A percentile compares a stretch with the other conserved stretches of the same genome.
phyloP scores from a whole-genome alignment of 176 grass and related monocot species.

The Carex littledalei region DNA sequence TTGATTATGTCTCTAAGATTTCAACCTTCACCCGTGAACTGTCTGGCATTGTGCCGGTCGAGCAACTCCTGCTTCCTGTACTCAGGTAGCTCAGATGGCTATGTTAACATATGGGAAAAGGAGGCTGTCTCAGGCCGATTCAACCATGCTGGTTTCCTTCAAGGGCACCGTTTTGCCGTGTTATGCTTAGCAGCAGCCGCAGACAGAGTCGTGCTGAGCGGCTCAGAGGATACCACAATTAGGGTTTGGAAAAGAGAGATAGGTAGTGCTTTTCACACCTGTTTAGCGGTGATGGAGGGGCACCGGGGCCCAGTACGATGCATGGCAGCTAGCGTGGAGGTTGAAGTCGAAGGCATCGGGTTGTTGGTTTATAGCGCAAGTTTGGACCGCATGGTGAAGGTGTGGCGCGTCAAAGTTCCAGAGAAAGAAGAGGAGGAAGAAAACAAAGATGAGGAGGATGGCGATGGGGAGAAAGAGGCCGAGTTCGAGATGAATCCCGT shows the following conservation, averaged over 20 bases:
- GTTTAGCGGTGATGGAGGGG: constrained; percentile 78
- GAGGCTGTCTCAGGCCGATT: constrained; percentile 54
- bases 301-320: constrained; percentile 71
- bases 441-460: constrained; percentile 4
- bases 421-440: constrained; percentile 27
- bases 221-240: constrained; percentile 86
- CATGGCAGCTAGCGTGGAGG: constrained; percentile 57
- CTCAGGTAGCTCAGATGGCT: constrained; percentile 68
- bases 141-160: constrained; percentile 53
- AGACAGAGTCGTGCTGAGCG: constrained; percentile 55
- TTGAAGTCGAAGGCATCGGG: constrained; percentile 52
- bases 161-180: constrained; percentile 68
- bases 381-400: constrained; percentile 80
- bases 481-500: constrained; percentile 25
- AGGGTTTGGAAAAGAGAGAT: constrained; percentile 65
- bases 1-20: constrained; percentile 62
- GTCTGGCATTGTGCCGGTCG: constrained; percentile 31
- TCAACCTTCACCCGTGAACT: constrained; percentile 72
- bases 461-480: not conserved
- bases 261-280: constrained; percentile 46
- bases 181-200: constrained; percentile 56
- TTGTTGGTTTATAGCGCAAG: constrained; percentile 81
- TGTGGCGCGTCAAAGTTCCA: constrained; percentile 80
- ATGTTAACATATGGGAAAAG: constrained; percentile 93
- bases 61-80: constrained; percentile 55